Base-by-base conservation (phyloP, 495 filamentous ascomycete species). In the Chaetomium fimeti region DNA sequence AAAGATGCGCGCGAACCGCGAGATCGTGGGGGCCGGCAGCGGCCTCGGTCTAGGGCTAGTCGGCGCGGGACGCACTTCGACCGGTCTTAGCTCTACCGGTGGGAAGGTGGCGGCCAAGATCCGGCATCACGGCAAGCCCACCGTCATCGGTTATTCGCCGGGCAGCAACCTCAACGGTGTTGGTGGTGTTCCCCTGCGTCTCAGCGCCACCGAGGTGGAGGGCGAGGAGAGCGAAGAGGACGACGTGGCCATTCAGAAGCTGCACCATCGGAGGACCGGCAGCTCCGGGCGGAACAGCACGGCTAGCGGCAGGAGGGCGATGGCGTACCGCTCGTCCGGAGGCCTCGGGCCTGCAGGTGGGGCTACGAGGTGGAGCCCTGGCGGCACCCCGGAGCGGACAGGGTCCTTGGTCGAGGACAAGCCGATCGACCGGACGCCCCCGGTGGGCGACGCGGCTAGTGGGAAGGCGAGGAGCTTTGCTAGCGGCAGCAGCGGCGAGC, bases 191-290 rank as follows among this genome's bases (percentile, higher is more conserved):
- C 95, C 95, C 2, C 86, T 96, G 66, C 87, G 94, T 51, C 79
- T 99, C 62, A 96, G 91, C 76, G 95, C 95, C 7, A 96, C 88
- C 68, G 94, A 99, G 73, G 89, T 98, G 5, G 92, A 93, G 57
- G 92, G 93, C 67, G 91, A 88, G 66, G 86, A 85, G 43, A 86
- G 85, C 52, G 88, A 90, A 18, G 88, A 91, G 42, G 91, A 96
- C 57, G 89, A 91, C 45, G 69, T 40, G 79, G 77, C 67, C 64
- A 79, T 82, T 29, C 78, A 81, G 60, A 79, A 76, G 8, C 72
- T 80, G 55, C 84, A 89, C 55, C 89, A 94, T 73, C 86, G 86
- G 45, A 82, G 91, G 49, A 89, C 89, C 7, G 88, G 89, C 24
- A 92, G 89, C 69, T 84, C 81, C 66, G 90, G 91, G 36, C 83